Evolutionary conservation across 345 rosid species (phyloP), one percentile per base, ranked within the genome.

Genomic region (Melaleuca alternifolia): DNA sequence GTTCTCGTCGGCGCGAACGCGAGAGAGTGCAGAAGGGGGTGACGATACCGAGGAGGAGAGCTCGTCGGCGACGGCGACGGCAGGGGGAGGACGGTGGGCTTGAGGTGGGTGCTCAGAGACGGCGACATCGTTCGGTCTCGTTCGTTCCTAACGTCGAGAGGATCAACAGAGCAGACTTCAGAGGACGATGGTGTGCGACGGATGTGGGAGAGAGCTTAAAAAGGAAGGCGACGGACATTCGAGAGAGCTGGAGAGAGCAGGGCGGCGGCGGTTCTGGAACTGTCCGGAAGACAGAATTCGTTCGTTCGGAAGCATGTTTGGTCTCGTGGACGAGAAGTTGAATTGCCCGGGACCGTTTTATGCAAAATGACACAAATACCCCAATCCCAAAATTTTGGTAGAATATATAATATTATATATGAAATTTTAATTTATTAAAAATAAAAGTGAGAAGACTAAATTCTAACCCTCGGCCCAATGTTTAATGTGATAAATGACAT

Each of bases 321-420:
- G 11, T 11, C 15, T 62, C 76, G 76, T 30, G 76, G 76, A 62
- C 18, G 77, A 62, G 44, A 28, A 37, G 44, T 37, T 71, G 48
- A 24, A 33, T 20, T 41, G 48, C 79, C 13, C 79, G 71, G 71
- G 71, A 59, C 71, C 71, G n/a, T 8, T 28, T 6, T 12, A 30
- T 59, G 1, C 16, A 3, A 59, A 12, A 41, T 41, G 41, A 41
- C 41, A 41, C n/a, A n/a, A n/a, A n/a, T n/a, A n/a, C 4, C 41
- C 41, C 1, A 1, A 24, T 26, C 3, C 7, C 26, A 26, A 1
- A 0, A n/a, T 1, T 59, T 59, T n/a, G 13, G 2, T 16, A 0
- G 2, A 26, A 57, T 12, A n/a, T n/a, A 0, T 0, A 3, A 13
- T 59, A 0, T 0, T 0, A 0, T 59, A 5, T 2, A 0, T n/a